Evolutionary conservation across 805 yeast species (phyloP).

Genomic region (Teunomyces funiuensis): DNA sequence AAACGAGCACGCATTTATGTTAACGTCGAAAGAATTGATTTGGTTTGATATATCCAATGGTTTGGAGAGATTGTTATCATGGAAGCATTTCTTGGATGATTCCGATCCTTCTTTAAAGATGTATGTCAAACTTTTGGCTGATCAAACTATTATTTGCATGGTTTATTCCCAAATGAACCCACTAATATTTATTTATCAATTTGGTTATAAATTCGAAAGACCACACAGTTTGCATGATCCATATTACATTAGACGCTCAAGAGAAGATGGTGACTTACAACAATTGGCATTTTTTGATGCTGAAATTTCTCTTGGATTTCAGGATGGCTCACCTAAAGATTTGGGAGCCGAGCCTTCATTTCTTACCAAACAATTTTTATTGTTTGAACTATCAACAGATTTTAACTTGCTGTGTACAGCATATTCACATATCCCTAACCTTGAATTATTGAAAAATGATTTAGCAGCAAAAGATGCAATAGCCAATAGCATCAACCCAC

Average conservation of each 20-base stretch:
- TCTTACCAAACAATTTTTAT: conserved; percentile 7
- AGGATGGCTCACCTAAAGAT: no score
- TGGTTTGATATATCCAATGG: conserved; percentile 43
- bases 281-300: conserved; percentile 15
- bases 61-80: conserved; percentile 54
- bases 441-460: neutral
- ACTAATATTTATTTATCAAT: conserved; percentile 29
- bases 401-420: conserved; percentile 14
- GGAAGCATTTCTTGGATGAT: conserved; percentile 68
- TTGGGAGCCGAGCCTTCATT: conserved; percentile 3
- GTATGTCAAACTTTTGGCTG: conserved; percentile 23
- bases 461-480: neutral
- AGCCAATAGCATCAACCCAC: neutral
- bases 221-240: conserved; percentile 43
- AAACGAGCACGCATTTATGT: conserved; percentile 42
- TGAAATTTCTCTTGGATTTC: neutral
- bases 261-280: conserved; percentile 10
- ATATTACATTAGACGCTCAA: conserved; percentile 18
- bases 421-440: conserved; percentile 7
- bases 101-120: conserved; percentile 39
- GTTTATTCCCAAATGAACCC: conserved; percentile 34
- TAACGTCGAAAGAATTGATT: conserved; percentile 67
- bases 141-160: conserved; percentile 20
- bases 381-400: conserved; percentile 19
- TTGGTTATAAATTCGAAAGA: conserved; percentile 29